Base-by-base conservation (phyloP, 1,284 basidiomycete species). In the Fomitiporia mediterranea region DNA sequence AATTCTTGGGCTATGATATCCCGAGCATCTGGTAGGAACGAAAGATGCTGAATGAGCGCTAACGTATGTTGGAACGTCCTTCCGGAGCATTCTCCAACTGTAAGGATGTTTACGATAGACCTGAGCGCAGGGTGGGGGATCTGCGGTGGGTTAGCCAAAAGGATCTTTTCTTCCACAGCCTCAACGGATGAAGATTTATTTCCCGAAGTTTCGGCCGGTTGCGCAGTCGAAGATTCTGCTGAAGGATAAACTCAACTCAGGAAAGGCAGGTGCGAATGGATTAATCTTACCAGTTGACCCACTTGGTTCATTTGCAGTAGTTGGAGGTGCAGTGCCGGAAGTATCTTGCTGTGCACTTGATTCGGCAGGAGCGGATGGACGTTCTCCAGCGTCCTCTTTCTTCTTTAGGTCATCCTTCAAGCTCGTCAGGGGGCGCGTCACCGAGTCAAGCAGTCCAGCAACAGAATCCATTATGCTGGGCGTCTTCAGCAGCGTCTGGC, bases 21-120 rank as follows among this genome's bases (percentile, higher is more conserved):
- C 51, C 91, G 84, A 13, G 89, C 91, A 58, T 92, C 91, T 2
- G 92, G 87, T 58, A 97, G 82, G 68, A 82, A 82, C 0, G 92
- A 94, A 21, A 97, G 74, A 66, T 97, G 86, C 69, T 95, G 92
- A 60, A 98, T 96, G 39, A 96, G 81, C 11, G 85, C 79, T 35
- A 97, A 76, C 39, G 91, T 94, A 66, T 94, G 87, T 61, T 92
- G 87, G 80, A 98, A 98, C 11, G 93, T 95, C 47, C 88, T 81
- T 51, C 89, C 91, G n/a, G 93, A 93, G 68, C 94, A 97, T 74
- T 98, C 94, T 46, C 95, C 94, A 21, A 89, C 80, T 19, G 94
- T 96, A 56, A 98, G 76, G 63, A 97, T 91, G 68, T 98, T 97
- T 67, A 97, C 91, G 58, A 98, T 91, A 39, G 94, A 81, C 38